Evolutionary conservation across 371 early-diverging fungal species (phyloP), one percentile per base, ranked within the genome.

Genomic region (Actinomucor elegans): DNA sequence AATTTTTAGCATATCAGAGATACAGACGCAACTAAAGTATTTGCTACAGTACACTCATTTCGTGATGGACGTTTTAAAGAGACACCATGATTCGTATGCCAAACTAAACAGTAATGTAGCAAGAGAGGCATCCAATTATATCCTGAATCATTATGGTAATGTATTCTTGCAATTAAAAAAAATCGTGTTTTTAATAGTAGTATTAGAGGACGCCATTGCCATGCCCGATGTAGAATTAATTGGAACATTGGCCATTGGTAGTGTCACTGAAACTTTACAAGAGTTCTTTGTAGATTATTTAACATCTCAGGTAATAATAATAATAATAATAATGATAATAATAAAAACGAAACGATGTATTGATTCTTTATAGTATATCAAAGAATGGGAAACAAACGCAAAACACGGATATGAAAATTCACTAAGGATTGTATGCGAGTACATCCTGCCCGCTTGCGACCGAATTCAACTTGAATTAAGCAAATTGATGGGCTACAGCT

Each of bases 191-290:
- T n/a, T 33, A 20, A 40, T 23, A 18, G 8, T 11, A 4, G 10
- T 12, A 9, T 9, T 23, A 59, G 59, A 52, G 42, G 29, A 45
- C 4, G 17, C 48, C 5, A 35, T 26, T 8, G 53, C 54, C 3
- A 63, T 63, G 57, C 63, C 63, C 9, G 57, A 57, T 20, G 55
- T 63, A 5, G 63, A 63, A 11, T n/a, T 63, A 9, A 49, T 57
- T 15, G 57, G 43, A 2, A 28, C 53, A 15, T 36, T 63, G 9
- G 63, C 63, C 0, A 57, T 54, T n/a, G 63, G 63, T 10, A 45
- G 33, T 34, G 33, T 57, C 4, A 48, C 63, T 0, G 44, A 34
- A 17, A 14, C 43, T 11, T 27, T 57, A n/a, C 57, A 43, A 3
- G 40, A 48, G 5, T 49, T 57, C 5, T 44, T 63, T n/a, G 15